phyloP scores from a whole-genome alignment of 805 yeast species.

The Starmerella tilneyi region DNA sequence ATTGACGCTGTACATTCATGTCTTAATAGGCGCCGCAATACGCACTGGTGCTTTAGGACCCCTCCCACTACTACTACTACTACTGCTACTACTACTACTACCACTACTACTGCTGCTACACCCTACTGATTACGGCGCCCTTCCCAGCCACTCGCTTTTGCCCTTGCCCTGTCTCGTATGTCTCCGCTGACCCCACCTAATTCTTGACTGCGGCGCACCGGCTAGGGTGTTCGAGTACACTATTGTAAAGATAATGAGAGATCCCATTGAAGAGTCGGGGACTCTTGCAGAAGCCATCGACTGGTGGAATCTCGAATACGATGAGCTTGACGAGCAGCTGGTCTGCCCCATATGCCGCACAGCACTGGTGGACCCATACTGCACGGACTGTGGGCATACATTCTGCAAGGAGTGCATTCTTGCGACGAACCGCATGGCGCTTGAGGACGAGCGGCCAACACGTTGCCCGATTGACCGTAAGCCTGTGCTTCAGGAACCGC shows the following conservation, averaged over 20 bases:
- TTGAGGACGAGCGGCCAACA: constrained; percentile 12
- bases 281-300: constrained; percentile 21
- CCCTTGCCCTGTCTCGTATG: no score
- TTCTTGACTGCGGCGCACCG: not conserved
- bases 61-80: no score
- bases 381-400: constrained; percentile 60
- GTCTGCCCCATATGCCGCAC: constrained; percentile 58
- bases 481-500: constrained; percentile 34
- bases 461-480: constrained; percentile 56
- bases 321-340: constrained; percentile 25
- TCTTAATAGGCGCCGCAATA: no score
- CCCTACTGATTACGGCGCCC: no score
- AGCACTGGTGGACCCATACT: constrained; percentile 50
- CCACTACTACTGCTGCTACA: no score
- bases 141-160: no score
- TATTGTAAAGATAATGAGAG: no score
- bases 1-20: no score
- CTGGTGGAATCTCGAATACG: constrained; percentile 28
- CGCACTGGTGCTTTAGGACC: no score
- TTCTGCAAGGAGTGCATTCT: constrained; percentile 48
- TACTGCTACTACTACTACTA: no score
- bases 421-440: constrained; percentile 23
- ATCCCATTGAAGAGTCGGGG: constrained; percentile 8
- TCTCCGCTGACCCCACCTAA: not conserved
- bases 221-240: no score